phyloP scores from a whole-genome alignment of 2,329 filamentous ascomycete genomes.

The Stachybotrys elegans region DNA sequence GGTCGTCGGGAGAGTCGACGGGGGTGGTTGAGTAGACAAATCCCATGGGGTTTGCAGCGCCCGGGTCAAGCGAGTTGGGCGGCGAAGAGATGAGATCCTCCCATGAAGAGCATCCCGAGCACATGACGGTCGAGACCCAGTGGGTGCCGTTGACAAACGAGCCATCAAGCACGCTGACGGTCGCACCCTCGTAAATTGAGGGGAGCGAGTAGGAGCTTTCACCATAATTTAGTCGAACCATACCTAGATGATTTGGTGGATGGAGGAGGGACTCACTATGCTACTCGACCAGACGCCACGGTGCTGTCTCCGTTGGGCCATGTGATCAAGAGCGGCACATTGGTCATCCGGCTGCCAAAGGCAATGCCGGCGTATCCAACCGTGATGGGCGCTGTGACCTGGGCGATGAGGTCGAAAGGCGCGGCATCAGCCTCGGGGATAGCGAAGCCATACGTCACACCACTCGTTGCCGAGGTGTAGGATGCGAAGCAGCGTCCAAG shows the following conservation, averaged over 20 bases:
- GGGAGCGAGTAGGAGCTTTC: slow-evolving; percentile 30
- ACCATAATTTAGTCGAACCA: no score
- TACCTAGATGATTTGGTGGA: no score
- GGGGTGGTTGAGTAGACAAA: slow-evolving; percentile 32
- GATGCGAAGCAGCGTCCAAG: slow-evolving; percentile 13
- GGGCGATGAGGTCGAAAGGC: slow-evolving; percentile 35
- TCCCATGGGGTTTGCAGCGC: slow-evolving; percentile 30
- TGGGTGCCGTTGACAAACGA: slow-evolving; percentile 27
- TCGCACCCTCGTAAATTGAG: slow-evolving; percentile 22
- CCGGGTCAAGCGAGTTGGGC: slow-evolving; percentile 30
- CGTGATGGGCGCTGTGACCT: slow-evolving; percentile 32
- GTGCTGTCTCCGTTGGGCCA: slow-evolving; percentile 35
- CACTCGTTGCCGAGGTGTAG: slow-evolving; percentile 7
- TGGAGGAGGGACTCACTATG: slow-evolving; percentile 22
- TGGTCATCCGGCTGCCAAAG: slow-evolving; percentile 40
- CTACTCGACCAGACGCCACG: slow-evolving; percentile 29
- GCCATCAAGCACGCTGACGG: slow-evolving; percentile 28
- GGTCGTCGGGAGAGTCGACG: slow-evolving; percentile 30
- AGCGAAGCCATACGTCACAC: slow-evolving; percentile 27
- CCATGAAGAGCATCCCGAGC: slow-evolving; percentile 37
- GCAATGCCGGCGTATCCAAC: slow-evolving; percentile 39
- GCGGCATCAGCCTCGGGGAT: slow-evolving; percentile 25
- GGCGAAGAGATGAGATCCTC: slow-evolving; percentile 31
- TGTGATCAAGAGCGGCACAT: slow-evolving; percentile 34
- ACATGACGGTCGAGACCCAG: slow-evolving; percentile 28